These are phyloP conservation scores for Paramarasmius palmivorus DNA, from an alignment of 1,284 basidiomycete genomes.

Conservation along the genomic window DNA sequence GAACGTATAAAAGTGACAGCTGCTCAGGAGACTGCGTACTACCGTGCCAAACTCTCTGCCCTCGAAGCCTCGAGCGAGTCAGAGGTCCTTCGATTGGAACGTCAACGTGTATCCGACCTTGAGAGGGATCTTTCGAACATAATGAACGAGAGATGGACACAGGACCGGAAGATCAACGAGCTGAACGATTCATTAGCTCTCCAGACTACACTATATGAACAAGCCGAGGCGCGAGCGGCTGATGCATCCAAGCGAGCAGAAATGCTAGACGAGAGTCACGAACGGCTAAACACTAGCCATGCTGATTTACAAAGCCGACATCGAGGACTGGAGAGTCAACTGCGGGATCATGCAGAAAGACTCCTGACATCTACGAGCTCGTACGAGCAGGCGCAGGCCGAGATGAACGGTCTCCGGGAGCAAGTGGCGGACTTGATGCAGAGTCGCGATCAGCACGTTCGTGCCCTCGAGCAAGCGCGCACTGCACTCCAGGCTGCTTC, in stretches of 20 bases:
- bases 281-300: constrained; percentile 69
- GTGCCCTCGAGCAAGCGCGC: constrained; percentile 85
- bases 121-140: constrained; percentile 77
- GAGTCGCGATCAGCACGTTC: constrained; percentile 81
- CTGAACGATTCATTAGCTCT: constrained; percentile 72
- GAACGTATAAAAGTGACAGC: constrained; percentile 82
- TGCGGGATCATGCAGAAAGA: constrained; percentile 82
- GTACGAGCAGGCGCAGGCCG: constrained; percentile 79
- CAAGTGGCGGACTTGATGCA: constrained; percentile 73
- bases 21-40: constrained; percentile 94
- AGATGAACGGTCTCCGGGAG: constrained; percentile 63
- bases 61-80: constrained; percentile 71
- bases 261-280: constrained; percentile 78
- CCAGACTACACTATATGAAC: constrained; percentile 76
- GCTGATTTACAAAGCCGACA: constrained; percentile 73
- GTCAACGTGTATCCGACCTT: constrained; percentile 78
- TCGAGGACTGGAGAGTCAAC: constrained; percentile 60
- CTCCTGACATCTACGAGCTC: constrained; percentile 77
- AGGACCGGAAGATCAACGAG: constrained; percentile 74
- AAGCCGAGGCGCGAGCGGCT: constrained; percentile 80
- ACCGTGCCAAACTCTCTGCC: constrained; percentile 90
- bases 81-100: constrained; percentile 76
- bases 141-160: constrained; percentile 65
- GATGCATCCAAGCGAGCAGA: constrained; percentile 85
- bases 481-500: constrained; percentile 77